Conservation (phyloP, 805 yeast species). For the Saccharomycopsis lassenensis region DNA sequence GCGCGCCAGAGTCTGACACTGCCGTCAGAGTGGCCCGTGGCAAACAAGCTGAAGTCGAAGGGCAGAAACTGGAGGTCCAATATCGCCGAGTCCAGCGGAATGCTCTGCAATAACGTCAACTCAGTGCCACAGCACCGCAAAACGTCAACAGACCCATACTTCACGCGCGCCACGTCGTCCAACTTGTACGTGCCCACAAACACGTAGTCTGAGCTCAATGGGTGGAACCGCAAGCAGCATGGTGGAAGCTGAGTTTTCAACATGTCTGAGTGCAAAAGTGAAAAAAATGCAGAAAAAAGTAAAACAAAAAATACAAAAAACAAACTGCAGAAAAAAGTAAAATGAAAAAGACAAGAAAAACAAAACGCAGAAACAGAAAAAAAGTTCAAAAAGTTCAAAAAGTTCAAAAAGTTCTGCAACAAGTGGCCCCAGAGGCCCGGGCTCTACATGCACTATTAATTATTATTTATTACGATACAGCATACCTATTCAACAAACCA, state of each 20-base stretch:
- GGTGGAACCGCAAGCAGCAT: conserved; percentile 60
- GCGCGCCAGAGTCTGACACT: conserved; percentile 51
- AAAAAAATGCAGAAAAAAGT: background rate
- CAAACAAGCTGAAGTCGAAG: conserved; percentile 34
- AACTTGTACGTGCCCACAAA: conserved; percentile 76
- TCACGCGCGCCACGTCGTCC: conserved; percentile 41
- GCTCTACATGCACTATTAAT: too few species aligned
- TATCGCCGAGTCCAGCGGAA: conserved; percentile 47
- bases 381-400: background rate
- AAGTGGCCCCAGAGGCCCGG: too few species aligned
- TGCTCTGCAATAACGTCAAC: conserved; percentile 21
- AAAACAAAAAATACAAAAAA: background rate
- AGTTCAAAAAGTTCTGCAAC: background rate
- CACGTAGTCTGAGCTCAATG: conserved; percentile 34
- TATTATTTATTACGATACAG: too few species aligned
- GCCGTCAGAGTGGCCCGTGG: conserved; percentile 78
- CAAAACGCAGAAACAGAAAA: background rate
- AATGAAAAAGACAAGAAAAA: background rate
- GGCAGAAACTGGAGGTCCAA: conserved; percentile 68
- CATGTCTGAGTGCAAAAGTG: too few species aligned
- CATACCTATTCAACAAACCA: background rate
- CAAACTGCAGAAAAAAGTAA: background rate
- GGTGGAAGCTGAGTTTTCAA: conserved; percentile 66
- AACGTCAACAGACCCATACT: conserved; percentile 55
- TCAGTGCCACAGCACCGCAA: conserved; percentile 18